Evolutionary conservation across 2,329 filamentous ascomycete species (phyloP).

Genomic region (Fusarium floridanum): DNA sequence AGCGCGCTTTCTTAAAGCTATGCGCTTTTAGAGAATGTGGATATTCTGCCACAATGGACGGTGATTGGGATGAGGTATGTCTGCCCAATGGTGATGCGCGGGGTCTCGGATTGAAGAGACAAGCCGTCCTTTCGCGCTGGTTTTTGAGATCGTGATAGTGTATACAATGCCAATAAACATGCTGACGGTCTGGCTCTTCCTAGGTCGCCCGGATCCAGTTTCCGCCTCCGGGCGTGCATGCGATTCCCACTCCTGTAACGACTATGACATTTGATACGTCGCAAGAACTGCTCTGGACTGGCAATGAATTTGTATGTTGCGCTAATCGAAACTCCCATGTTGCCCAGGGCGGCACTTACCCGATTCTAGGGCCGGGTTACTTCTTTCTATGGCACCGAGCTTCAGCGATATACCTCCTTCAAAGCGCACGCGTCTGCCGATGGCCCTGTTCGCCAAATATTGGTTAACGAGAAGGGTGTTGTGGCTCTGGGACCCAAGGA

Average conservation of each 20-base stretch:
- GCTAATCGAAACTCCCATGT: background rate
- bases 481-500: slow-evolving; percentile 86
- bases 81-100: slow-evolving; percentile 15
- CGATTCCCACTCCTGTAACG: slow-evolving; percentile 77
- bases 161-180: slow-evolving; percentile 5
- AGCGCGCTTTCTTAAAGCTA: slow-evolving; percentile 42
- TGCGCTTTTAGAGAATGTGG: slow-evolving; percentile 53
- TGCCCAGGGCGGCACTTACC: slow-evolving; percentile 41
- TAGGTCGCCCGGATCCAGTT: slow-evolving; percentile 86
- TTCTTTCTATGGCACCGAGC: slow-evolving; percentile 87
- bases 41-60: slow-evolving; percentile 68
- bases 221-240: slow-evolving; percentile 80
- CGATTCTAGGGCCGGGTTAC: slow-evolving; percentile 80
- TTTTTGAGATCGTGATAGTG: background rate
- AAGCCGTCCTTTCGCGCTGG: background rate
- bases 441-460: slow-evolving; percentile 85
- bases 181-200: slow-evolving; percentile 14
- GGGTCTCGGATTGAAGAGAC: background rate
- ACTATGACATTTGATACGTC: slow-evolving; percentile 89
- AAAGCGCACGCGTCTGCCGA: slow-evolving; percentile 80
- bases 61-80: slow-evolving; percentile 76
- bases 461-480: slow-evolving; percentile 92
- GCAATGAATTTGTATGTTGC: slow-evolving; percentile 83
- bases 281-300: slow-evolving; percentile 93
- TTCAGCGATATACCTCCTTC: slow-evolving; percentile 92